Conservation (phyloP, 2,329 filamentous ascomycete genomes). For the Sphaerostilbella broomeana region DNA sequence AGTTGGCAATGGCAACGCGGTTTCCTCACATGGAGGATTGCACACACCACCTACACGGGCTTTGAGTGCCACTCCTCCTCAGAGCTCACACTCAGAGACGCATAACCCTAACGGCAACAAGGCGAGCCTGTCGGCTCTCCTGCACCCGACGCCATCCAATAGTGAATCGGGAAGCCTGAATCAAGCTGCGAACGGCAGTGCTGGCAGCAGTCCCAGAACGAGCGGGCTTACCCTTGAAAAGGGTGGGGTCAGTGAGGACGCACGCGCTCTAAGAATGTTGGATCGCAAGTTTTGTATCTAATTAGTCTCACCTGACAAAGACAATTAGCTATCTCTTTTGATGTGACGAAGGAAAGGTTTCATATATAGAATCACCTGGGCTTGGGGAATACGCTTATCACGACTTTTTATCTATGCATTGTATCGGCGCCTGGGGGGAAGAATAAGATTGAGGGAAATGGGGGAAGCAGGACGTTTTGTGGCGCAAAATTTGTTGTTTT, state of each 20-base stretch:
- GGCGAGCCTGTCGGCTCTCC: conserved; percentile 42
- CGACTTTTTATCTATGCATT: conserved; percentile 8
- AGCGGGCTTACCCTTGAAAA: conserved; percentile 24
- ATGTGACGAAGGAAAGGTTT: conserved; percentile 38
- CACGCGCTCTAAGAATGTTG: conserved; percentile 57
- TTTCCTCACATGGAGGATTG: conserved; percentile 24
- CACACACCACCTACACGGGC: conserved; percentile 40
- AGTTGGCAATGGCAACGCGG: conserved; percentile 24
- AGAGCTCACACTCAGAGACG: conserved; percentile 33
- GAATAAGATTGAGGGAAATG: too few relatives aligned
- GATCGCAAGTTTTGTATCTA: conserved; percentile 49
- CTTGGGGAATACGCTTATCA: conserved; percentile 2
- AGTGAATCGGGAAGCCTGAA: conserved; percentile 42
- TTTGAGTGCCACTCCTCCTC: conserved; percentile 43
- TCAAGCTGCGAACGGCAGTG: conserved; percentile 35
- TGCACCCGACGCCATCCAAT: conserved; percentile 43
- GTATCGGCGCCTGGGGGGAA: conserved; percentile 9
- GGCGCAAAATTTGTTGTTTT: not conserved
- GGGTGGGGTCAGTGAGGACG: conserved; percentile 53
- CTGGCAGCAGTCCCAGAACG: conserved; percentile 33
- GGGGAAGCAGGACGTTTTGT: not conserved
- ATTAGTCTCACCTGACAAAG: not conserved
- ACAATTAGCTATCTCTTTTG: not conserved
- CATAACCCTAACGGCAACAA: conserved; percentile 26
- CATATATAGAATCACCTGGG: conserved; percentile 22